A percentile compares a stretch with the other conserved stretches of the same genome.
phyloP scores from a whole-genome alignment of 371 early-diverging fungal species.

The Ecytonucleospora hepatopenaei region DNA sequence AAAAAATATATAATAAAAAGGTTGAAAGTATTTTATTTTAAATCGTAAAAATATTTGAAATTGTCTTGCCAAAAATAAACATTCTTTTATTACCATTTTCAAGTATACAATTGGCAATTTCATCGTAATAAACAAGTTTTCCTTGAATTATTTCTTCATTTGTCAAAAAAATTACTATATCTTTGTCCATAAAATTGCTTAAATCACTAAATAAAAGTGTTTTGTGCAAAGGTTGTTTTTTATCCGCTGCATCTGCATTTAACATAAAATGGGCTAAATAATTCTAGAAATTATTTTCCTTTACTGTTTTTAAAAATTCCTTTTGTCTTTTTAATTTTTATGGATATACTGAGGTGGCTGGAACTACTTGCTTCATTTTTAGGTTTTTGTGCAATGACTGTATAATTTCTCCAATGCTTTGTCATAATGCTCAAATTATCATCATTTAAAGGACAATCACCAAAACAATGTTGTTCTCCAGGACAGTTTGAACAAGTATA shows the following conservation, averaged over 20 bases:
- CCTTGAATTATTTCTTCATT: neutral
- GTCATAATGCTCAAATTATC: neutral
- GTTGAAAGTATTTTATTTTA: neutral
- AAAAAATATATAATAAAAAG: neutral
- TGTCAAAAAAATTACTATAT: neutral
- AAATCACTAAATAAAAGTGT: slow-evolving; percentile 11
- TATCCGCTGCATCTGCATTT: neutral
- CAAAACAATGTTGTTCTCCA: slow-evolving; percentile 6
- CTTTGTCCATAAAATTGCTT: neutral
- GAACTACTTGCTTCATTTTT: no score
- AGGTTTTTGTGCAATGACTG: neutral
- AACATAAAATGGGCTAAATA: no score
- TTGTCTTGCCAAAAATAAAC: slow-evolving; percentile 4
- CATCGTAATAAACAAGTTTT: slow-evolving; percentile 7
- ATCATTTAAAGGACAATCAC: slow-evolving; percentile 9
- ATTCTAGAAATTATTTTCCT: no score
- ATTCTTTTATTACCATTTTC: neutral
- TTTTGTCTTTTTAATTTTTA: neutral
- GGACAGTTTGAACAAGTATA: slow-evolving; percentile 12
- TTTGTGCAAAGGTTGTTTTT: neutral
- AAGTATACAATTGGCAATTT: slow-evolving; percentile 14
- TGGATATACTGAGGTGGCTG: no score
- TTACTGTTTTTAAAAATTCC: no score
- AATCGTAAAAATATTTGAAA: neutral
- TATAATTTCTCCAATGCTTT: neutral